phyloP scores from a whole-genome alignment of 768 basidiomycete genomes.

The Russula foetens region DNA sequence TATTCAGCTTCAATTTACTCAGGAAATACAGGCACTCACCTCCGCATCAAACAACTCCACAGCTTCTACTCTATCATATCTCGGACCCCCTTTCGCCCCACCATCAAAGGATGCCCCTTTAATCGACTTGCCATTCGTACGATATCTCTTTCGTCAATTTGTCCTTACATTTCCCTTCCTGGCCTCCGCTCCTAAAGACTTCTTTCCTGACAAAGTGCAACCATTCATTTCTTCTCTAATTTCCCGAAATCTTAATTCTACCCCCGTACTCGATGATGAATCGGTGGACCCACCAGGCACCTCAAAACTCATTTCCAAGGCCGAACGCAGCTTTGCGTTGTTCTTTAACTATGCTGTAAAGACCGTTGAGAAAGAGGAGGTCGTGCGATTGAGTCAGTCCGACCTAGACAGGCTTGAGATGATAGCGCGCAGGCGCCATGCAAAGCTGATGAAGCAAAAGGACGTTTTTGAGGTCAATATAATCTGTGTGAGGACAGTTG shows the following conservation, averaged over 20 bases:
- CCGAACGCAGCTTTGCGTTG: constrained; percentile 79
- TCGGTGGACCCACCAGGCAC: constrained; percentile 45
- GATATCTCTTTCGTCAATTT: constrained; percentile 87
- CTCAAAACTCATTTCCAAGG: constrained; percentile 61
- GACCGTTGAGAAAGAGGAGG: constrained; percentile 76
- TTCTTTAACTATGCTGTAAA: constrained; percentile 79
- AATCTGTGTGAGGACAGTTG: constrained; percentile 74
- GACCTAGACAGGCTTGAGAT: constrained; percentile 76
- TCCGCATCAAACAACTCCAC: constrained; percentile 35
- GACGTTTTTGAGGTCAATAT: constrained; percentile 86
- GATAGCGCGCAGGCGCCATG: constrained; percentile 56
- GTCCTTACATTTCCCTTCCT: constrained; percentile 95
- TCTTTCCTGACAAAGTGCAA: constrained; percentile 92
- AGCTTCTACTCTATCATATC: constrained; percentile 68
- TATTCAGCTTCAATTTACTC: constrained; percentile 73
- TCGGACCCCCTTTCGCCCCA: constrained; percentile 81
- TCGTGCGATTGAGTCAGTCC: constrained; percentile 79
- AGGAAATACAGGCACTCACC: constrained; percentile 67
- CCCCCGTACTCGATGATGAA: constrained; percentile 51
- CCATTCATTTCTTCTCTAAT: constrained; percentile 84
- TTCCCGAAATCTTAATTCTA: constrained; percentile 64
- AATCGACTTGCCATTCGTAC: constrained; percentile 79
- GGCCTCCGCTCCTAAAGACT: constrained; percentile 77
- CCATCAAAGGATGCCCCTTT: constrained; percentile 48
- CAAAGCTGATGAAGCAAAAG: constrained; percentile 37